phyloP scores from a whole-genome alignment of 2,329 filamentous ascomycete species.

The Bretziella fagacearum region DNA sequence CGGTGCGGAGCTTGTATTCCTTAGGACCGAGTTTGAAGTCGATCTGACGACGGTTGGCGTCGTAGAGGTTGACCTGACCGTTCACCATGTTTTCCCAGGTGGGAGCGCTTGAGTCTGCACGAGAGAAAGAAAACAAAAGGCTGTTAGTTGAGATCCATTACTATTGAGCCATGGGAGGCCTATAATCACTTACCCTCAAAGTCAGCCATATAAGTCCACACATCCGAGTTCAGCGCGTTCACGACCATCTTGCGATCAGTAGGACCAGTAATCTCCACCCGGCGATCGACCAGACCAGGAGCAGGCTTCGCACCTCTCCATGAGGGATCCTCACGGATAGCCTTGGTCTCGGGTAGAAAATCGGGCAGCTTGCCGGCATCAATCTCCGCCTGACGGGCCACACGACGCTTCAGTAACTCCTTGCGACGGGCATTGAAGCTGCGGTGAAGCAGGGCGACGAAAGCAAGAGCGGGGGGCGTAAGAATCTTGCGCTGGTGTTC shows the following conservation, averaged over 20 bases:
- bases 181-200: constrained; percentile 58
- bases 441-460: constrained; percentile 85
- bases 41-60: constrained; percentile 80
- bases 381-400: constrained; percentile 76
- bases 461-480: constrained; percentile 74
- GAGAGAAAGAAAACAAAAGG: constrained; percentile 7
- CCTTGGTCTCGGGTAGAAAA: constrained; percentile 88
- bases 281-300: constrained; percentile 78
- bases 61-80: constrained; percentile 93
- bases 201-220: constrained; percentile 99
- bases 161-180: background rate
- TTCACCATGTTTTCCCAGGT: constrained; percentile 99
- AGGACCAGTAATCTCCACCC: constrained; percentile 92
- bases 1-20: constrained; percentile 93
- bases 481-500: constrained; percentile 78
- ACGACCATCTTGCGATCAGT: constrained; percentile 99
- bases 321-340: constrained; percentile 82
- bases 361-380: constrained; percentile 79
- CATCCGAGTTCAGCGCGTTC: constrained; percentile 87
- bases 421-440: constrained; percentile 87
- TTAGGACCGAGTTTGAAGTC: constrained; percentile 94
- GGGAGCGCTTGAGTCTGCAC: constrained; percentile 89
- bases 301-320: constrained; percentile 89
- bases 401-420: constrained; percentile 69
- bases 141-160: background rate